Base-by-base conservation (phyloP, 805 yeast species). In the Clavispora asparagi region DNA sequence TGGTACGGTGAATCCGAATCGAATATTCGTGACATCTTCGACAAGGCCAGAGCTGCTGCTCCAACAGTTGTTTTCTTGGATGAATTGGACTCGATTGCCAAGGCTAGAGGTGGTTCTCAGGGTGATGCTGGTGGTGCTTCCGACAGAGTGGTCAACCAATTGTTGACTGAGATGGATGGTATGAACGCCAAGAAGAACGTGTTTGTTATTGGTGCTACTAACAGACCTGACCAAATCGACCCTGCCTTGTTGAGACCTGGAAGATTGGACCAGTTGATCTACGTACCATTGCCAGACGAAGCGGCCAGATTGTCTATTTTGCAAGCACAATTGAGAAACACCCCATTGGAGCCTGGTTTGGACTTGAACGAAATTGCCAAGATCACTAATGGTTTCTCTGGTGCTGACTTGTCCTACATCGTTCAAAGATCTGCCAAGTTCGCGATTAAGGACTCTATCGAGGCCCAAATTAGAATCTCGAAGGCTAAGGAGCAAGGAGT, bases 181-280 rank as follows among this genome's bases (percentile, higher is more conserved):
- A 94, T 94, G 99, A 94, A 94, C 66, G 96, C 97, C 53, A 94
- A 94, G 78, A 94, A 94, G 83, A 94, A 94, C 64, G 99, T 94
- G 32, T 94, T 94, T 64, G 97, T 94, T 47, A 89, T 94, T 73
- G 99, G 99, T 73, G 99, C 99, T 37, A 94, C 99, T 47, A 94
- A 94, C 74, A 84, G 99, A 77, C 99, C 99, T 36, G 99, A 95
- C 70, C 98, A 94, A 76, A 94, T 94, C 58, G 99, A 94, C 65
- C 98, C 99, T 23, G 99, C 99, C 31, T 82, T 94, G 63, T 78
- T 94, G 71, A 90, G 99, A 78, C 99, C 99, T 10, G 99, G 99
- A 61, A 87, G 99, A 78, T 82, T 94, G 59, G 99, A 94, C 72
- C 99, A 95, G 76, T 81, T 94, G 73, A 94, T 94, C 60, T 94